Evolutionary conservation across 2,329 filamentous ascomycete genomes (phyloP), one percentile per base, ranked within the genome.

Genomic region (Thielaviopsis musarum): DNA sequence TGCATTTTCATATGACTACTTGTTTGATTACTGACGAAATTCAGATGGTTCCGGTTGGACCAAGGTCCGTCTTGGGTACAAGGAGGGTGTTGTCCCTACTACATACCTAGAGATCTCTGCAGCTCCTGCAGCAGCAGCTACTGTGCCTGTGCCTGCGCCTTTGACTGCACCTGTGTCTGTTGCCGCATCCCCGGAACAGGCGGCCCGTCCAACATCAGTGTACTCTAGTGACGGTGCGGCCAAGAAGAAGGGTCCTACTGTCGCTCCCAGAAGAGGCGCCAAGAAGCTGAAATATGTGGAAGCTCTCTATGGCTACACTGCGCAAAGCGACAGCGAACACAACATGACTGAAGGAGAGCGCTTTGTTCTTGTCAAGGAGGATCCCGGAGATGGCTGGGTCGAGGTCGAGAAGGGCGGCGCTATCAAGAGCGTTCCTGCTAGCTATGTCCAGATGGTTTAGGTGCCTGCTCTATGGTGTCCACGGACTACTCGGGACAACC

Each of bases 261-360:
- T 98, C 4, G 93, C 93, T 15, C 93, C 93, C 3, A 85, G 85
- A 65, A 82, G 91, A 10, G 91, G 91, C 15, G 91, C 90, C 3
- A 96, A 95, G 80, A 95, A 95, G 70, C 77, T 96, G 41, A 88
- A 86, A 68, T 95, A 97, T 66, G 91, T 94, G 1, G 87, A 95
- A 69, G 93, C 93, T 1, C 65, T 97, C 66, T 98, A 97, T 70
- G 88, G 93, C 56, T 98, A 98, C 70, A 77, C 84, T 57, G 89
- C 91, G 19, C 84, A 89, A 66, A 90, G 83, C 64, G 88, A 94
- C 5, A 80, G 82, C 7, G 93, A 98, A 72, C 90, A 91, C 70
- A 89, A 79, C 67, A 98, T 98, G 88, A 70, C 70, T 0, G 91
- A 95, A 71, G 93, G 93, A 0, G 93, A 98, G 71, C 80, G 84